These are phyloP conservation scores for Globisporangium abappressorium DNA, from an alignment of 352 stramenopile species.

Conservation along the genomic window DNA sequence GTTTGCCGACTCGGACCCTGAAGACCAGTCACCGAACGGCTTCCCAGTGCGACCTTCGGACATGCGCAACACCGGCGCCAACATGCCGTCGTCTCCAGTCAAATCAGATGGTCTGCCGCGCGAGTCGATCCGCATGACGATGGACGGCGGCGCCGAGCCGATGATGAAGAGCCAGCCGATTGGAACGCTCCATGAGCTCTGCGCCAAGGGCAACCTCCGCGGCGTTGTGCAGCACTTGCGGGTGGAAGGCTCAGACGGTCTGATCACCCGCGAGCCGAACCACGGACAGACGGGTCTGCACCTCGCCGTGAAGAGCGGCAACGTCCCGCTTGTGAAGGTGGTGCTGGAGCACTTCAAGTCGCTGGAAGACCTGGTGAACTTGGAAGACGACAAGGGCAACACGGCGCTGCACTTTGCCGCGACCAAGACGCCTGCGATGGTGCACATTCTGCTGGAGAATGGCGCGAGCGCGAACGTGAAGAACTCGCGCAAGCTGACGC, in stretches of 20 bases:
- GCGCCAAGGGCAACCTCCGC: conserved; percentile 76
- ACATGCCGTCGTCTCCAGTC: conserved; percentile 16
- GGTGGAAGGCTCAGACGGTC: conserved; percentile 59
- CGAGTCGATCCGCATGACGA: conserved; percentile 67
- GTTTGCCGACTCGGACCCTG: conserved; percentile 26
- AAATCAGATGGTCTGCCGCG: conserved; percentile 34
- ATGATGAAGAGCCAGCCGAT: conserved; percentile 81
- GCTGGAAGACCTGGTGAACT: conserved; percentile 75
- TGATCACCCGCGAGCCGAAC: conserved; percentile 77
- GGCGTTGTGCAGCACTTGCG: conserved; percentile 72
- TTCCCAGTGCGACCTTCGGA: conserved; percentile 39
- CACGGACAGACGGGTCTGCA: conserved; percentile 82
- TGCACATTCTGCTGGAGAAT: conserved; percentile 75
- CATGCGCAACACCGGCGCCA: conserved; percentile 20
- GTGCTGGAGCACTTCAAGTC: conserved; percentile 81
- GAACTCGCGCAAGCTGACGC: conserved; percentile 83
- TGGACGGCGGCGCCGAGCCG: conserved; percentile 57
- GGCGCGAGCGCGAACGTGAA: conserved; percentile 82
- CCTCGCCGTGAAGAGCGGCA: conserved; percentile 80
- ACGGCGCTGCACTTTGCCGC: conserved; percentile 83
- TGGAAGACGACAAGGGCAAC: conserved; percentile 88
- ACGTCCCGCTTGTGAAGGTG: conserved; percentile 77
- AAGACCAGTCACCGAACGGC: conserved; percentile 28
- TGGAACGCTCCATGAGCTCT: conserved; percentile 76
- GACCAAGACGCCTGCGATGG: conserved; percentile 82